A percentile compares a stretch with the other conserved stretches of the same genome.
phyloP scores from a whole-genome alignment of 495 filamentous ascomycete species.

The Trichocladium uniseriatum region DNA sequence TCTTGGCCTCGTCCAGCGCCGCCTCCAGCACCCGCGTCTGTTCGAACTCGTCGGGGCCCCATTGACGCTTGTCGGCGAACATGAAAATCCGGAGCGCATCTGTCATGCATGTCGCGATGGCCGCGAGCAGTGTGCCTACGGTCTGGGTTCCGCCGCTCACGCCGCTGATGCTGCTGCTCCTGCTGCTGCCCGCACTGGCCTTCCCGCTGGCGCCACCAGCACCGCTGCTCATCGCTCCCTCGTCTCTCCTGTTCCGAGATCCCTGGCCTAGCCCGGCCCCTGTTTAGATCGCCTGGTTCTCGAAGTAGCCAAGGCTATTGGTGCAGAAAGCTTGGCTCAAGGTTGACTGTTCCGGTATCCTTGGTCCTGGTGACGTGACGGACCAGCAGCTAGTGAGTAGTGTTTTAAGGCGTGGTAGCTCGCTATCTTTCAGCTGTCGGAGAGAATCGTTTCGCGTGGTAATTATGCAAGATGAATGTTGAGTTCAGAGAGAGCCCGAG shows the following conservation, averaged over 20 bases:
- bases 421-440: too few relatives aligned
- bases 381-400: too few relatives aligned
- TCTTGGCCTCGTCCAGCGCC: constrained; percentile 41
- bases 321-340: neutral
- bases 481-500: too few relatives aligned
- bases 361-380: too few relatives aligned
- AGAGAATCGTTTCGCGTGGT: too few relatives aligned
- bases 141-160: constrained; percentile 23
- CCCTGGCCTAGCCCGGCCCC: neutral
- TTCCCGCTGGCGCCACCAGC: constrained; percentile 7
- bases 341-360: too few relatives aligned
- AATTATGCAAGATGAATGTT: too few relatives aligned
- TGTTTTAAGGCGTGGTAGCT: too few relatives aligned
- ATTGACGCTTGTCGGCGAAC: constrained; percentile 43
- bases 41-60: constrained; percentile 42
- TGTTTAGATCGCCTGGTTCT: neutral
- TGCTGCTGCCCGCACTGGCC: constrained; percentile 2
- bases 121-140: constrained; percentile 40
- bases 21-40: constrained; percentile 39
- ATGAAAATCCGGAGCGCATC: constrained; percentile 38
- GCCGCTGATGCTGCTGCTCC: too few relatives aligned
- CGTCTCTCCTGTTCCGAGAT: neutral
- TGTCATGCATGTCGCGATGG: constrained; percentile 37
- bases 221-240: constrained; percentile 13
- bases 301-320: neutral